These are phyloP conservation scores for Eimeria nieschulzi DNA, from an alignment of 169 alveolate genomes.

Conservation along the genomic window DNA sequence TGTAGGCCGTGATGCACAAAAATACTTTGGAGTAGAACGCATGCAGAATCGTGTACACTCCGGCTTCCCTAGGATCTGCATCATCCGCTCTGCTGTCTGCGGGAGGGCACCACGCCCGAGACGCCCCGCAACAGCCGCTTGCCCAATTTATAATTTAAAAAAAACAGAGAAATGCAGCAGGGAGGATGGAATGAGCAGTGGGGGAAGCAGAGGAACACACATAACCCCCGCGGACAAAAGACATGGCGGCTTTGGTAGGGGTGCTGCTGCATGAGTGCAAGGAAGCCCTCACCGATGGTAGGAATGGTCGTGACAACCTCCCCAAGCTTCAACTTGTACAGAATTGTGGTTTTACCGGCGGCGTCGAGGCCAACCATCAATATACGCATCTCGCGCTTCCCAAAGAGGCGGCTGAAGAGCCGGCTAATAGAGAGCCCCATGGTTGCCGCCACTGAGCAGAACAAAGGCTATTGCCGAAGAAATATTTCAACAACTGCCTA, in stretches of 20 bases:
- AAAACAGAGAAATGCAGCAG: background rate
- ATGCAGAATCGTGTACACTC: too few species aligned
- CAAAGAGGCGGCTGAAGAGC: slow-evolving; percentile 87
- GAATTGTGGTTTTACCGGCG: slow-evolving; percentile 97
- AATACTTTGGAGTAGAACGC: too few species aligned
- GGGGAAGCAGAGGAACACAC: background rate
- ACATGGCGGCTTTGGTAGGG: background rate
- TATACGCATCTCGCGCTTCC: slow-evolving; percentile 95
- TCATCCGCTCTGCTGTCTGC: too few species aligned
- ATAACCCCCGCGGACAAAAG: background rate
- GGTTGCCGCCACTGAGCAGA: slow-evolving; percentile 19
- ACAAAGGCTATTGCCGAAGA: background rate
- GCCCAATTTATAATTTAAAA: too few species aligned
- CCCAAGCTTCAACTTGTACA: slow-evolving; percentile 95
- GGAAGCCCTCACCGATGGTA: slow-evolving; percentile 93
- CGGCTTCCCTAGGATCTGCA: too few species aligned
- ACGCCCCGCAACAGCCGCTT: background rate
- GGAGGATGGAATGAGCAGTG: background rate
- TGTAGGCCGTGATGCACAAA: too few species aligned
- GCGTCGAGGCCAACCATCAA: slow-evolving; percentile 86
- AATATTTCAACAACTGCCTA: background rate
- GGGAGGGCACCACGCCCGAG: background rate
- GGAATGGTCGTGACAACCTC: slow-evolving; percentile 98
- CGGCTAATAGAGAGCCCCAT: slow-evolving; percentile 84
- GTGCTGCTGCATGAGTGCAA: background rate